Base-by-base conservation (phyloP, 495 filamentous ascomycete species). In the Aspergillus diversus region DNA sequence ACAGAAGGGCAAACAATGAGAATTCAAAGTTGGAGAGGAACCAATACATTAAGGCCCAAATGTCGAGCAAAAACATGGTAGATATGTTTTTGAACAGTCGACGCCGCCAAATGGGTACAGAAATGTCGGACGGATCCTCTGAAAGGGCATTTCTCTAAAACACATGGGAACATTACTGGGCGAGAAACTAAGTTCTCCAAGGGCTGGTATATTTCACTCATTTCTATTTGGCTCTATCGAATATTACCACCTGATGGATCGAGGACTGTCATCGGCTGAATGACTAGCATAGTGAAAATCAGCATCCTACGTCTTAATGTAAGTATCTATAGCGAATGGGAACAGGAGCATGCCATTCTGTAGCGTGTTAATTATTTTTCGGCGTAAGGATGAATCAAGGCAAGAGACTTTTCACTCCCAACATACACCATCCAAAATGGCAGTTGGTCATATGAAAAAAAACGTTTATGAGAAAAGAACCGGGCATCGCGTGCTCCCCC, bases 51-150 rank as follows among this genome's bases (percentile, higher is more conserved):
- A 64, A 68, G 13, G 21, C 72, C 0, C 68, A 73, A 0, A 72
- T 84, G 15, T 83, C 82, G 32, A 84, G 81, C 67, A 82, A 84
- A 66, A 77, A 71, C 59, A 87, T 89, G 82, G 85, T 88, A 27
- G 84, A 89, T 56, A 61, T 82, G 61, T 88, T 87, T 66, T 69
- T 89, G 67, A 81, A 79, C 50, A 85, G 80, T 60, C 77, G 84
- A 33, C 79, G 83, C 1, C 80, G 63, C 51, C 79, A 77, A 39
- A 79, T 78, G 59, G 76, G 68, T 12, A 42, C 58, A 31, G 70
- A 66, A 3, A 32, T 60, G 31, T 63, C 67, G 7, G 68, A 73
- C 15, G 68, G 60, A 33, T 33, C 55, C 3, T 50, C 68, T 33
- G 66, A 65, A 15, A 64, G 59, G 16, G 75, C 71, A 4, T 78